A percentile compares a stretch with the other conserved stretches of the same genome.
Conservation (phyloP, 164 flowering plant species). For the Berberis vulgaris region DNA sequence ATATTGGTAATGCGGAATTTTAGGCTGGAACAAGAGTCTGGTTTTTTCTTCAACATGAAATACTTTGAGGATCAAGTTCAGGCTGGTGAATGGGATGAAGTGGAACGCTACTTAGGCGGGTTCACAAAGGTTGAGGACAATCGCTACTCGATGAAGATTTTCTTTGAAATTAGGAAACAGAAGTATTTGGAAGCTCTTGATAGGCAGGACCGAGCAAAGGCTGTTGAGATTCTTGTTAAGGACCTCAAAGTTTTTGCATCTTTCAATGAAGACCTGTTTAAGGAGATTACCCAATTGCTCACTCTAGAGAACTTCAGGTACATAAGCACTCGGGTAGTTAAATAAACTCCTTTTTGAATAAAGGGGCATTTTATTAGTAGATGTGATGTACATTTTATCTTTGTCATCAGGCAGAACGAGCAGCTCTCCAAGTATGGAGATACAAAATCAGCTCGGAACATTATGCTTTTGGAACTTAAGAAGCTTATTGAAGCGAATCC, state of each 20-base stretch:
- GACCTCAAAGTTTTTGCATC: conserved; percentile 63
- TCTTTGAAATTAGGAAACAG: conserved; percentile 46
- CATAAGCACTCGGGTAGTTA: background rate
- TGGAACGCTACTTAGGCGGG: conserved; percentile 52
- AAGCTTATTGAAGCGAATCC: conserved; percentile 72
- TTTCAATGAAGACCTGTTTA: conserved; percentile 53
- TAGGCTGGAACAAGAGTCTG: too few relatives aligned
- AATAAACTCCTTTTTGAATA: too few relatives aligned
- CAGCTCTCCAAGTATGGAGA: conserved; percentile 75
- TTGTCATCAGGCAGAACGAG: conserved; percentile 46
- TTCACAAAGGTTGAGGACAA: conserved; percentile 42
- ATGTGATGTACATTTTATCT: background rate
- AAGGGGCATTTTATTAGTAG: too few relatives aligned
- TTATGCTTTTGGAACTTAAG: conserved; percentile 63
- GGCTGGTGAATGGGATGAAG: conserved; percentile 71
- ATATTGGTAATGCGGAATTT: background rate
- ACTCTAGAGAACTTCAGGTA: conserved; percentile 67
- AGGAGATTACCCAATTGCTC: conserved; percentile 18
- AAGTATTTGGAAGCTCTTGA: conserved; percentile 70
- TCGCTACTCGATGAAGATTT: too few relatives aligned
- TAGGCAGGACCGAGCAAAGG: conserved; percentile 31
- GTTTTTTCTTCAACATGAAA: conserved; percentile 23
- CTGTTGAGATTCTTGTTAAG: conserved; percentile 31
- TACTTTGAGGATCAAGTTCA: conserved; percentile 59
- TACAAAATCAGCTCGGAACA: conserved; percentile 55